phyloP scores from a whole-genome alignment of 495 filamentous ascomycete genomes.

The Penicillium antarcticum region DNA sequence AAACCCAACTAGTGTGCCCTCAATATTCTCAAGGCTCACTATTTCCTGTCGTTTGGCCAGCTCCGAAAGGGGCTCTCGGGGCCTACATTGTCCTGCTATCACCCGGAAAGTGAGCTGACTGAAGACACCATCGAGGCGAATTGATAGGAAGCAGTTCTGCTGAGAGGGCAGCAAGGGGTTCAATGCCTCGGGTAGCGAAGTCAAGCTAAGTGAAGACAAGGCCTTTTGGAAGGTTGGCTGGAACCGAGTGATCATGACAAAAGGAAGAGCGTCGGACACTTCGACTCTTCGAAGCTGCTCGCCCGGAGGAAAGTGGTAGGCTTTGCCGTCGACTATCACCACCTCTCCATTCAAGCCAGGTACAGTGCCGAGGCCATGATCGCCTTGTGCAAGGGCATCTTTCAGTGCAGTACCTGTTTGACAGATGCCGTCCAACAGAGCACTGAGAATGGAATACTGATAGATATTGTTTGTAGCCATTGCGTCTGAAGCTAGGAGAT shows the following conservation, averaged over 20 bases:
- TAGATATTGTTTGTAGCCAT: constrained; percentile 37
- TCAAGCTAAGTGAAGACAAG: neutral
- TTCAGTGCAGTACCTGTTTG: constrained; percentile 35
- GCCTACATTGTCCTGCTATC: constrained; percentile 3
- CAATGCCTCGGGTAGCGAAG: constrained; percentile 1
- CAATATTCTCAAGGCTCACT: constrained; percentile 28
- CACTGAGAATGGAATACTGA: constrained; percentile 49
- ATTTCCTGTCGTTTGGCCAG: constrained; percentile 38
- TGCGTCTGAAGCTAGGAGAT: neutral
- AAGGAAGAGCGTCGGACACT: neutral
- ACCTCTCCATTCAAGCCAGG: constrained; percentile 48
- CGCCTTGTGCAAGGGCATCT: constrained; percentile 37
- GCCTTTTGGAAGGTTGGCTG: neutral
- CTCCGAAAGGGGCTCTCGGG: constrained; percentile 36
- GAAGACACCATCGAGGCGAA: constrained; percentile 3
- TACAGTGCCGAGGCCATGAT: constrained; percentile 53
- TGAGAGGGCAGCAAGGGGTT: constrained; percentile 8
- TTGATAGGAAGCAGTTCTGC: constrained; percentile 15
- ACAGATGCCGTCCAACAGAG: constrained; percentile 51
- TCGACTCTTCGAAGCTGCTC: neutral
- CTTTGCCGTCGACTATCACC: constrained; percentile 43
- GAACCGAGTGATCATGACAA: neutral
- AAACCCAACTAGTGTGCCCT: constrained; percentile 48
- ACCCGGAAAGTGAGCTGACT: constrained; percentile 1
- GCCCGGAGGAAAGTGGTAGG: constrained; percentile 36